A percentile compares a stretch with the other conserved stretches of the same genome.
These are phyloP conservation scores for Suhomyces atakaporum DNA, from an alignment of 1,139 yeast genomes.

Conservation along the genomic window DNA sequence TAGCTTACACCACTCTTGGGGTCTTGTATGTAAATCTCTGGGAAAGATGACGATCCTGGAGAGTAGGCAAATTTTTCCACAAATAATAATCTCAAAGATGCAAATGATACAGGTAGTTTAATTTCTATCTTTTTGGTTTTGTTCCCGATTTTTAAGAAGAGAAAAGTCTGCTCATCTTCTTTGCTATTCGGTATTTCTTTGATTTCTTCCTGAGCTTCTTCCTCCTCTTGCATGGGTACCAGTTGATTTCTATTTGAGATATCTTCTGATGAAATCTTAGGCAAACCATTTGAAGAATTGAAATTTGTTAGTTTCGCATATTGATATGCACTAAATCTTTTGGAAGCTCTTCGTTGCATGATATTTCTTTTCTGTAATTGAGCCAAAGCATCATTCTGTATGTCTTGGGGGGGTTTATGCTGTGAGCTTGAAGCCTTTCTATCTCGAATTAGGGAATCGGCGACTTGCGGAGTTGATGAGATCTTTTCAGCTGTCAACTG, in stretches of 20 bases:
- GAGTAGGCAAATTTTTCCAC: constrained; percentile 87
- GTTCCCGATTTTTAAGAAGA: constrained; percentile 60
- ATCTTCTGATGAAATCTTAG: constrained; percentile 12
- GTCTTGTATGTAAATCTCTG: constrained; percentile 79
- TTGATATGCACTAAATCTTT: constrained; percentile 90
- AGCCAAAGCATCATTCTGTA: constrained; percentile 56
- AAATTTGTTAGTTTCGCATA: constrained; percentile 73
- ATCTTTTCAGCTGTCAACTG: constrained; percentile 9
- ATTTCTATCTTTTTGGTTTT: constrained; percentile 63
- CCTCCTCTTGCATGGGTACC: constrained; percentile 3
- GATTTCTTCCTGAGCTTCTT: background rate
- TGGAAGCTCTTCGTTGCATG: constrained; percentile 86
- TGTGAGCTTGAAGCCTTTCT: constrained; percentile 9
- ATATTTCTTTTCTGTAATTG: constrained; percentile 81
- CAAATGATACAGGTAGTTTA: constrained; percentile 56
- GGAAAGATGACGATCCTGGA: constrained; percentile 70
- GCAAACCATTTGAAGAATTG: constrained; percentile 28
- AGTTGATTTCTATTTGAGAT: constrained; percentile 3
- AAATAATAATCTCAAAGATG: constrained; percentile 69
- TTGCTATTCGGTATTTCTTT: constrained; percentile 1
- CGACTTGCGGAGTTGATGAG: constrained; percentile 2
- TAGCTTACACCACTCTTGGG: constrained; percentile 60
- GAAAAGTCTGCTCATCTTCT: constrained; percentile 7
- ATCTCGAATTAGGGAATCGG: constrained; percentile 7
- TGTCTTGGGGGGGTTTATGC: constrained; percentile 3